Percentiles rank a stretch among this genome's conserved stretches.
phyloP scores from a whole-genome alignment of 495 filamentous ascomycete species.

The Aspergillus sclerotioniger region DNA sequence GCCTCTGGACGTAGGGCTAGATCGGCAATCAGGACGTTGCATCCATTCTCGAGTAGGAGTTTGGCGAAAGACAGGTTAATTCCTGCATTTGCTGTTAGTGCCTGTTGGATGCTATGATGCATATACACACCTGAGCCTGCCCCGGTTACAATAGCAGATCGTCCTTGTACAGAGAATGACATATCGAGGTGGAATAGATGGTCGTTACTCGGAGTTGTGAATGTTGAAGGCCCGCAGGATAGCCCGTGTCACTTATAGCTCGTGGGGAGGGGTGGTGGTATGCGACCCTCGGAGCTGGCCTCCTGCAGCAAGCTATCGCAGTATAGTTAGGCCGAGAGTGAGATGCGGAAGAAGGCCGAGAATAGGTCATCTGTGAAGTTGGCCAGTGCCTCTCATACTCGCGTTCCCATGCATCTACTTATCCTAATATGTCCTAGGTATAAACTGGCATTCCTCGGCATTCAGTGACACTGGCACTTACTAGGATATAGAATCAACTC shows the following conservation, averaged over 20 bases:
- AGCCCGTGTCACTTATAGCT: background rate
- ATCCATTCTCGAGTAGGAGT: slow-evolving; percentile 56
- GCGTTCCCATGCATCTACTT: background rate
- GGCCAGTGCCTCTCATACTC: background rate
- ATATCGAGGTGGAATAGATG: slow-evolving; percentile 17
- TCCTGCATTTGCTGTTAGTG: slow-evolving; percentile 20
- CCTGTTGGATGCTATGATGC: background rate
- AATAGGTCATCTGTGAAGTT: background rate
- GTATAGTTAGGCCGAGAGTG: background rate
- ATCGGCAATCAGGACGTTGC: slow-evolving; percentile 67
- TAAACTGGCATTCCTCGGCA: no score
- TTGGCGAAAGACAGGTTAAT: slow-evolving; percentile 60
- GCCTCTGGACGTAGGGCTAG: slow-evolving; percentile 64
- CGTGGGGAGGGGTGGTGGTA: background rate
- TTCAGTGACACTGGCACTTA: no score
- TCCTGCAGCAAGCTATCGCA: background rate
- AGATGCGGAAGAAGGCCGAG: background rate
- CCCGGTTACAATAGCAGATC: slow-evolving; percentile 68
- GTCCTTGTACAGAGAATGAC: slow-evolving; percentile 53
- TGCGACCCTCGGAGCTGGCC: background rate
- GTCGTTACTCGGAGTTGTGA: background rate
- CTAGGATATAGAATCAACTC: no score
- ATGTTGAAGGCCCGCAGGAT: background rate
- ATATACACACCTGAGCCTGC: slow-evolving; percentile 60
- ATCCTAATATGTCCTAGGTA: no score